Conservation (phyloP, 2,329 filamentous ascomycete species). For the Ascochyta viciae-villosae region DNA sequence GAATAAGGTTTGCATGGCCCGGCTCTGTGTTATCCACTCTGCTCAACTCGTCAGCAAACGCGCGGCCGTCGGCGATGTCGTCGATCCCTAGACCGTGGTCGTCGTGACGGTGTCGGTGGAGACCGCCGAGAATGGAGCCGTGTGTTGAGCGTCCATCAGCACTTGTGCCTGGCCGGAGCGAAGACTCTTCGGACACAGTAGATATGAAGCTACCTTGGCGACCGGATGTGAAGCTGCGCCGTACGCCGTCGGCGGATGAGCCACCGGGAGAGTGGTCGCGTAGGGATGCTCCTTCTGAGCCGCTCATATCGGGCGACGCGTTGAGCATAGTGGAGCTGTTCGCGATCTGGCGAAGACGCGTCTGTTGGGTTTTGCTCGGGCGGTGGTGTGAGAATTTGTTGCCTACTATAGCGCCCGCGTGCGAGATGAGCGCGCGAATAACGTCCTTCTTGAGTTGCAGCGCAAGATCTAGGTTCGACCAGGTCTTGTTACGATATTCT, state of each 20-base stretch:
- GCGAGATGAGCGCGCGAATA: constrained; percentile 90
- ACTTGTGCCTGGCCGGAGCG: constrained; percentile 24
- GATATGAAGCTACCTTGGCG: constrained; percentile 40
- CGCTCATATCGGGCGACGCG: constrained; percentile 42
- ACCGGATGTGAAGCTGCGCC: constrained; percentile 43
- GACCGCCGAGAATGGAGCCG: constrained; percentile 35
- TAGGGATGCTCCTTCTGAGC: constrained; percentile 38
- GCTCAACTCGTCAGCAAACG: constrained; percentile 46
- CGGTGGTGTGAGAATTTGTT: constrained; percentile 95
- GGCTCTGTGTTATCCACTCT: constrained; percentile 48
- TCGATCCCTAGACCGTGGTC: constrained; percentile 25
- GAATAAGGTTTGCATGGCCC: constrained; percentile 43
- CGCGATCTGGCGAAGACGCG: constrained; percentile 81
- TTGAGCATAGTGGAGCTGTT: constrained; percentile 72
- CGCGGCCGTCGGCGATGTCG: constrained; percentile 38
- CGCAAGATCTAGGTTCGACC: constrained; percentile 95
- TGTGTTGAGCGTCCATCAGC: constrained; percentile 30
- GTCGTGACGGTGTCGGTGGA: constrained; percentile 16
- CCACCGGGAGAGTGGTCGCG: constrained; percentile 44
- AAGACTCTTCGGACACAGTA: constrained; percentile 40
- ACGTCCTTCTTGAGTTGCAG: constrained; percentile 93
- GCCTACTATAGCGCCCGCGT: constrained; percentile 93
- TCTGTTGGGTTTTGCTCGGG: constrained; percentile 79
- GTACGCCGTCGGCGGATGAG: constrained; percentile 36
- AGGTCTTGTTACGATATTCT: constrained; percentile 98